A percentile compares a stretch with the other conserved stretches of the same genome.
Evolutionary conservation across 805 yeast genomes (phyloP).

Genomic region (Wickerhamiella dianesei): DNA sequence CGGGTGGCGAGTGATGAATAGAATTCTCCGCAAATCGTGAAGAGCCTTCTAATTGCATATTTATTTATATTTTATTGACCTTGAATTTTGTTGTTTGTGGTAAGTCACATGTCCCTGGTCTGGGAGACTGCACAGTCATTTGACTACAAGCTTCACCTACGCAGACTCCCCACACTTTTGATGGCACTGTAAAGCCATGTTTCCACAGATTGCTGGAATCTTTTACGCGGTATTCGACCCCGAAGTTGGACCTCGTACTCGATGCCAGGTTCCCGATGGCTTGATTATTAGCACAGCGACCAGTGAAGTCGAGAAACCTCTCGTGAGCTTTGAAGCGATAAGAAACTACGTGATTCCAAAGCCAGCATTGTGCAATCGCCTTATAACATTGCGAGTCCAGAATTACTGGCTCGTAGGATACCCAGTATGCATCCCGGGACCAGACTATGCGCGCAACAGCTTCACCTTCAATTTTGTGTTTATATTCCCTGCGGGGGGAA

Average conservation of each 20-base stretch:
- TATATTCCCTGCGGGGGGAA: constrained; percentile 72
- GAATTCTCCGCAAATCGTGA: constrained; percentile 11
- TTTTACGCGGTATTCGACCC: constrained; percentile 92
- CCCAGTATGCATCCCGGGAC: constrained; percentile 70
- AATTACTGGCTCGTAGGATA: constrained; percentile 66
- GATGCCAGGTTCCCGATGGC: constrained; percentile 80
- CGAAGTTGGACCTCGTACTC: constrained; percentile 84
- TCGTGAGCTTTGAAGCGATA: constrained; percentile 70
- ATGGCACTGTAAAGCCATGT: constrained; percentile 25
- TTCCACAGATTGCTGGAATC: constrained; percentile 75
- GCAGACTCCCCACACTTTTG: not conserved
- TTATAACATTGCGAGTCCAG: constrained; percentile 60
- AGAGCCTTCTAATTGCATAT: constrained; percentile 2
- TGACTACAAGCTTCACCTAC: too few species aligned
- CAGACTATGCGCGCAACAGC: constrained; percentile 74
- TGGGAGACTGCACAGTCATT: too few species aligned
- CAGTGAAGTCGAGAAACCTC: constrained; percentile 17
- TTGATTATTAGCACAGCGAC: constrained; percentile 27
- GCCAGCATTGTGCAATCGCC: constrained; percentile 72
- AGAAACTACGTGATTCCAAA: constrained; percentile 91
- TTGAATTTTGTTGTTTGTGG: too few species aligned
- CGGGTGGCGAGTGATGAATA: constrained; percentile 16
- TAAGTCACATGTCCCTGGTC: too few species aligned
- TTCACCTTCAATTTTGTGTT: constrained; percentile 89
- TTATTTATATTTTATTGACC: too few species aligned